Base-by-base conservation (phyloP, 2,329 filamentous ascomycete species). In the Fusarium circinatum region DNA sequence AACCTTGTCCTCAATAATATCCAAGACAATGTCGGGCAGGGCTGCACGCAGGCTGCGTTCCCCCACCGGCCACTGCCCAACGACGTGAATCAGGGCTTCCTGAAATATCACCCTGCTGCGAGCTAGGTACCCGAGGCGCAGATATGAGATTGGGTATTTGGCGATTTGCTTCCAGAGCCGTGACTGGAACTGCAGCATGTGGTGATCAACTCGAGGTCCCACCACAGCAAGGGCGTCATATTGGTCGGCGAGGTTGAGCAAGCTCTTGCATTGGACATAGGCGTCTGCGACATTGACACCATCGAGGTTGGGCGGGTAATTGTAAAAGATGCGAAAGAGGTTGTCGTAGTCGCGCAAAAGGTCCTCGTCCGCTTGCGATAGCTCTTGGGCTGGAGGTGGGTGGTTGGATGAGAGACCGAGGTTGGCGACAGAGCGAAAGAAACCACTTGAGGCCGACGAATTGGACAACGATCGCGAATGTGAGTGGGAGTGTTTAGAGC, bases 131-230 rank as follows among this genome's bases (percentile, higher is more conserved):
- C 95, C 95, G 3, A 98, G 89, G 65, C 95, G 95, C 54, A 98
- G 89, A 80, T 98, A 98, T 68, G 92, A 95, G 54, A 96, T 94
- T 18, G 96, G 95, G 80, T 98, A 98, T 83, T 98, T 98, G 59
- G 95, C 95, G 72, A 98, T 97, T 83, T 98, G 96, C 82, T 96
- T 97, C 92, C 95, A 98, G 6, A 98, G 88, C 4, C 94, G 90
- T 28, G 93, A 93, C 78, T 96, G 94, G 81, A 98, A 98, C 76
- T 96, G 94, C 22, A 98, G 86, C 20, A 98, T 87, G 81, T 98
- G 96, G 84, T 98, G 95, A 82, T 98, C 96, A 49, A 98, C 93
- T 42, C 96, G 90, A 3, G 94, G 94, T 1, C 95, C 95, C 14
- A 97, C 94, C 22, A 98, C 94, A 36, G 91, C 88, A 18, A 98